Evolutionary conservation across 305 asterid genomes (phyloP).

Genomic region (Rubia balearica): DNA sequence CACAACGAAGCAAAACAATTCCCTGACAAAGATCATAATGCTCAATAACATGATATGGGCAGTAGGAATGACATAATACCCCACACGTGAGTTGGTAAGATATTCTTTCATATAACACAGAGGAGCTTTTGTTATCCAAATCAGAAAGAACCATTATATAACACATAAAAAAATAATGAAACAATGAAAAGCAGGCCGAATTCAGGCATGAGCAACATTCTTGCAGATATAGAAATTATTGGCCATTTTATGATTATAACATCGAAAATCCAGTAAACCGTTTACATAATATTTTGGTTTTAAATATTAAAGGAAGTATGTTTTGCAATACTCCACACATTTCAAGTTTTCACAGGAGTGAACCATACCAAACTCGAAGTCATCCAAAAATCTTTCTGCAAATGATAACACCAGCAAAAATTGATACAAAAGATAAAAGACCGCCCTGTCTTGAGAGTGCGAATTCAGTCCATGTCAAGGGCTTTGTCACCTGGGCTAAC

Average conservation of each 20-base stretch:
- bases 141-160: background rate
- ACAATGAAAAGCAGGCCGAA: background rate
- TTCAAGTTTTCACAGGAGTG: background rate
- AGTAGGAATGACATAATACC: background rate
- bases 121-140: background rate
- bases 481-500: slow-evolving; percentile 43
- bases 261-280: background rate
- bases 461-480: slow-evolving; percentile 78
- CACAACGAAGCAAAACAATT: background rate
- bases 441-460: slow-evolving; percentile 74
- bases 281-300: background rate
- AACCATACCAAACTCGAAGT: background rate
- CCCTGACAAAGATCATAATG: background rate
- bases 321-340: background rate
- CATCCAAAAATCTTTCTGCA: slow-evolving; percentile 17
- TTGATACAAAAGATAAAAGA: slow-evolving; percentile 24
- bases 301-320: background rate
- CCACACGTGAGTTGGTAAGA: background rate
- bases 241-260: background rate
- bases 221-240: background rate
- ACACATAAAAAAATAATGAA: background rate
- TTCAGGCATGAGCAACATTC: background rate
- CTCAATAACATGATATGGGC: background rate
- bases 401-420: slow-evolving; percentile 23
- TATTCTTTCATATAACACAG: background rate